phyloP scores from a whole-genome alignment of 2,329 filamentous ascomycete species.

The Cordyceps sp. region DNA sequence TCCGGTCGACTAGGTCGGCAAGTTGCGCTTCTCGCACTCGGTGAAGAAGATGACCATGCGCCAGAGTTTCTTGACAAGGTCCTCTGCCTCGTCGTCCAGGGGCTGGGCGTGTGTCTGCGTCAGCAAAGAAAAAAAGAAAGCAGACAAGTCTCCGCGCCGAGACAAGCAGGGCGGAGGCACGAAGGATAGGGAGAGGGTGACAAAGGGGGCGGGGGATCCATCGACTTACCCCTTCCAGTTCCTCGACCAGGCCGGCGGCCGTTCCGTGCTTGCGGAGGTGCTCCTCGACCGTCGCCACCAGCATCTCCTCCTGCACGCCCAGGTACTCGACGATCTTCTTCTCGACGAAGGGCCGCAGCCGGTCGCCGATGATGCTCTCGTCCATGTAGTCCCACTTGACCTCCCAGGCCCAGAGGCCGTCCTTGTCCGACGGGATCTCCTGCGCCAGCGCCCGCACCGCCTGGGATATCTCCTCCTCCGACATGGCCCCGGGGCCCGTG shows the following conservation, averaged over 20 bases:
- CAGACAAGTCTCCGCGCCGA: neutral
- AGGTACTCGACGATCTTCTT: slow-evolving; percentile 97
- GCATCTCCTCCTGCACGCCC: slow-evolving; percentile 87
- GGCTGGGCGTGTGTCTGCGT: slow-evolving; percentile 32
- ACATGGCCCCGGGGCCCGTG: slow-evolving; percentile 45
- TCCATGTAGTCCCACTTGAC: slow-evolving; percentile 89
- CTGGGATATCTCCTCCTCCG: slow-evolving; percentile 74
- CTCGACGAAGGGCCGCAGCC: slow-evolving; percentile 87
- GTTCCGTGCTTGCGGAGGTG: slow-evolving; percentile 61
- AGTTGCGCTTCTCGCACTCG: slow-evolving; percentile 78
- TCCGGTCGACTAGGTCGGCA: slow-evolving; percentile 28
- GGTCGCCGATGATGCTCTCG: slow-evolving; percentile 62
- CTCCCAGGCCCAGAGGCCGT: slow-evolving; percentile 79
- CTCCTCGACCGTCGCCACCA: slow-evolving; percentile 84
- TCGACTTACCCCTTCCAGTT: slow-evolving; percentile 63
- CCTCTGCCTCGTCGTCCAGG: slow-evolving; percentile 86
- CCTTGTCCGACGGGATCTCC: slow-evolving; percentile 77
- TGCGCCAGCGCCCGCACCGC: slow-evolving; percentile 68
- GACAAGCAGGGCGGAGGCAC: neutral
- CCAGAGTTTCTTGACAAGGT: slow-evolving; percentile 92
- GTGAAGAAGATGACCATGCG: slow-evolving; percentile 97
- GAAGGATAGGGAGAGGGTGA: neutral
- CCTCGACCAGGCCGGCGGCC: slow-evolving; percentile 68
- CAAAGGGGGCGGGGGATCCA: neutral
- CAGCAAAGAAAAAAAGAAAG: slow-evolving; percentile 11